Evolutionary conservation across 176 grass and related monocot species (phyloP).

Genomic region (Miscanthus lutarioriparius): DNA sequence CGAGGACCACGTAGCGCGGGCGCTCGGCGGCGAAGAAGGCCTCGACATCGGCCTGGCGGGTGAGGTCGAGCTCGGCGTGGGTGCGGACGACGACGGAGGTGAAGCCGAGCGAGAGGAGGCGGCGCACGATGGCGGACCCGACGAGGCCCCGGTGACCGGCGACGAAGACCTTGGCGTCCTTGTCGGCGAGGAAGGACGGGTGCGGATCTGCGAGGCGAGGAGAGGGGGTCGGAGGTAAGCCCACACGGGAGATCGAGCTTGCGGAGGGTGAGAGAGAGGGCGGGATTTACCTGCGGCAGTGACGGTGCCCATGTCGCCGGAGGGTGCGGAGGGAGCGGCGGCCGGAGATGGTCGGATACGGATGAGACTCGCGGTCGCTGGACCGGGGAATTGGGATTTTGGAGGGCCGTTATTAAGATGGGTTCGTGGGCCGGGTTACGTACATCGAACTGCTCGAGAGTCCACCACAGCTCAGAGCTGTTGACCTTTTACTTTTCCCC

Average conservation of each 20-base stretch:
- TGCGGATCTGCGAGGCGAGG: slow-evolving; percentile 31
- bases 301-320: slow-evolving; percentile 47
- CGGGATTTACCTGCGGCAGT: slow-evolving; percentile 30
- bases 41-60: slow-evolving; percentile 61
- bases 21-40: slow-evolving; percentile 68
- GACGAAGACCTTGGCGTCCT: slow-evolving; percentile 65
- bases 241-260: too few species aligned
- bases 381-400: slow-evolving; percentile 10
- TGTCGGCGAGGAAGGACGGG: slow-evolving; percentile 62
- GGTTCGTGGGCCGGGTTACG: not conserved
- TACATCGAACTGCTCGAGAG: not conserved
- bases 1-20: slow-evolving; percentile 69
- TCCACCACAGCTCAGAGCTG: not conserved
- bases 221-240: not conserved
- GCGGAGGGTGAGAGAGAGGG: too few species aligned
- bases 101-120: slow-evolving; percentile 57
- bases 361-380: not conserved
- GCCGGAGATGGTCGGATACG: not conserved
- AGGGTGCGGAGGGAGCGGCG: not conserved
- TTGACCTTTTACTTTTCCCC: not conserved
- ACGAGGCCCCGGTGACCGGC: slow-evolving; percentile 74
- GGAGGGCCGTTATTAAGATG: not conserved
- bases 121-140: slow-evolving; percentile 61
- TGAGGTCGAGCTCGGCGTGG: slow-evolving; percentile 72
- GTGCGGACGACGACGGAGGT: slow-evolving; percentile 60